Evolutionary conservation across 2,329 filamentous ascomycete species (phyloP), one percentile per base, ranked within the genome.

Genomic region (Aspergillus quadrilineatus): DNA sequence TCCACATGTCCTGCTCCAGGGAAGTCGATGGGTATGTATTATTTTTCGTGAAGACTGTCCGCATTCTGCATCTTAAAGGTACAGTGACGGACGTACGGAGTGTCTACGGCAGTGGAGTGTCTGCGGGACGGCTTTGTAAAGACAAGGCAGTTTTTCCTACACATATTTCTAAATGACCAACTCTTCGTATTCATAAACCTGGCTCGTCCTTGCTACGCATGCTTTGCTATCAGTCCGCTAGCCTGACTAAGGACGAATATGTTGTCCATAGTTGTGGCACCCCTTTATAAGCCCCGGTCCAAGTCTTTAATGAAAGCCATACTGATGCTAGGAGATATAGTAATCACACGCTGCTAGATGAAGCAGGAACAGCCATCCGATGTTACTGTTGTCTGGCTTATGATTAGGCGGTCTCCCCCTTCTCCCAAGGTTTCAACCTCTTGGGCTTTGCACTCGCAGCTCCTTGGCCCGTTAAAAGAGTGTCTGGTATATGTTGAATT

Each of bases 401-500:
- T 34, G 46, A 54, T 53, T 52, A 50, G 57, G 22, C 54, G 22
- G 22, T 46, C 22, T 71, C 72, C 14, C 83, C 79, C 65, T 80
- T 89, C 76, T 96, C 92, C 92, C 92, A 97, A 1, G 92, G 92
- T 74, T 89, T 89, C 67, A 75, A 80, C 63, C 86, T 78, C 63
- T 73, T 78, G n/a, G 76, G 67, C 22, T 78, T 79, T n/a, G 76
- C 77, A 53, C 79, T 78, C 49, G 79, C 71, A 22, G 82, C 82
- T 58, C 89, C 87, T 58, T 90, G 83, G 4, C 88, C 88, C 53
- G 85, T 80, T 17, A 92, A 79, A 4, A 96, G 79, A 0, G 88
- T 94, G 63, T 90, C 84, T 4, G 92, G 91, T 52, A 97, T 93
- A 61, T 96, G 85, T 64, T 87, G 86, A 67, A 97, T 95, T 0